These are phyloP conservation scores for Cucumis sativus DNA, from an alignment of 306 rosid genomes.

Conservation along the genomic window DNA sequence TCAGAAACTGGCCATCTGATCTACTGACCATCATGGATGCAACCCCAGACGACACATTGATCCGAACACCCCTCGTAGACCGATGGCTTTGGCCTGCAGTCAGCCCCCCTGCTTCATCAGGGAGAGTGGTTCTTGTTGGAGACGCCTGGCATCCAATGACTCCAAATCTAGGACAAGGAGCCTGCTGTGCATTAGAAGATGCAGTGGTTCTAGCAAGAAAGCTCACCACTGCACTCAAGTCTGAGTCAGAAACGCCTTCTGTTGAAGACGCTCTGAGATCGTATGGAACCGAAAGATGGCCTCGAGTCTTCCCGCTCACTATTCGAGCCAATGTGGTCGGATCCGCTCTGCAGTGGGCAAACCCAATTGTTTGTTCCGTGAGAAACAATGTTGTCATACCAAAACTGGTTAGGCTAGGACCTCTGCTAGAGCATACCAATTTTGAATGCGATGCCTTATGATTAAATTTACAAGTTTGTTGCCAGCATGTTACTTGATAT, in stretches of 20 bases:
- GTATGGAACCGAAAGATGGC: slow-evolving; percentile 66
- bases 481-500: background rate
- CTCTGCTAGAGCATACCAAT: slow-evolving; percentile 70
- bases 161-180: slow-evolving; percentile 95
- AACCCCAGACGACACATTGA: slow-evolving; percentile 54
- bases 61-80: slow-evolving; percentile 61
- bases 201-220: slow-evolving; percentile 53
- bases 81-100: slow-evolving; percentile 80
- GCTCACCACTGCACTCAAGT: slow-evolving; percentile 48
- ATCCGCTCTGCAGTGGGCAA: slow-evolving; percentile 62
- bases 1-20: slow-evolving; percentile 49
- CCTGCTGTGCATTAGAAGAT: slow-evolving; percentile 89
- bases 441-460: slow-evolving; percentile 38
- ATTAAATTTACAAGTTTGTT: background rate
- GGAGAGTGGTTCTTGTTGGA: slow-evolving; percentile 69
- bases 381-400: slow-evolving; percentile 63
- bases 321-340: slow-evolving; percentile 71
- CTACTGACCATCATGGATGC: slow-evolving; percentile 38
- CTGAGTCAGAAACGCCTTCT: slow-evolving; percentile 26
- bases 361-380: slow-evolving; percentile 52
- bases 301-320: slow-evolving; percentile 58
- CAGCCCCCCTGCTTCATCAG: slow-evolving; percentile 53
- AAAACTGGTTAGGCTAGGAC: slow-evolving; percentile 58
- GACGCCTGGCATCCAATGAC: slow-evolving; percentile 99
- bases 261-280: slow-evolving; percentile 51